Percentiles rank a stretch among this genome's conserved stretches.
These are phyloP conservation scores for Boletus nobilissimus DNA, from an alignment of 1,284 basidiomycete genomes.

Conservation along the genomic window DNA sequence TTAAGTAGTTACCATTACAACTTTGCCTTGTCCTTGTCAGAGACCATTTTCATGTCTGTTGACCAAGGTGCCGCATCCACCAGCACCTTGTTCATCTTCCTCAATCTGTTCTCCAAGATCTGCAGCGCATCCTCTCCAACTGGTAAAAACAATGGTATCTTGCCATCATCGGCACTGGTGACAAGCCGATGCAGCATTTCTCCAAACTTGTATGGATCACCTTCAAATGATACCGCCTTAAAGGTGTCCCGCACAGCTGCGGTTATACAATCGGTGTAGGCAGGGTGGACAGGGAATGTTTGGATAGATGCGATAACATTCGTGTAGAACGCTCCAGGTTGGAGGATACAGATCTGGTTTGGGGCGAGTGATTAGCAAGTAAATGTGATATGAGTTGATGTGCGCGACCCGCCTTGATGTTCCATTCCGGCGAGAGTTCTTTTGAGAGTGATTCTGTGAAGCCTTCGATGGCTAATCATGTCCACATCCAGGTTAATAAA, in stretches of 20 bases:
- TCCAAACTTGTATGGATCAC: constrained; percentile 33
- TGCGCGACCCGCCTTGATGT: constrained; percentile 30
- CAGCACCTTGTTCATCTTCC: constrained; percentile 4
- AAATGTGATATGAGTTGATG: background rate
- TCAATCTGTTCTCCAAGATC: constrained; percentile 5
- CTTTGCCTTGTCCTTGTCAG: background rate
- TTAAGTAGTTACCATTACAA: too few relatives aligned
- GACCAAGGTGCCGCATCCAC: constrained; percentile 26
- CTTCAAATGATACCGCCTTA: constrained; percentile 3
- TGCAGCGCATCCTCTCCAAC: constrained; percentile 32
- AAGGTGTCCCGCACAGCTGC: background rate
- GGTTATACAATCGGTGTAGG: constrained; percentile 25
- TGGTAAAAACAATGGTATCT: constrained; percentile 27
- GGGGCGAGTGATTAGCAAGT: too few relatives aligned
- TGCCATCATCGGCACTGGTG: background rate
- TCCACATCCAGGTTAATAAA: background rate
- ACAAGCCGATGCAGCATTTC: constrained; percentile 28
- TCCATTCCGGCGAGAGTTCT: constrained; percentile 32
- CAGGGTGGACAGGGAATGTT: constrained; percentile 21
- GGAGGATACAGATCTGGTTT: constrained; percentile 31
- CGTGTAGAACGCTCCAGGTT: constrained; percentile 33
- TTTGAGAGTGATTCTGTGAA: constrained; percentile 30
- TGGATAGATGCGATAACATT: background rate
- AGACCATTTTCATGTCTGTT: constrained; percentile 27
- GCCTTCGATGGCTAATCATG: constrained; percentile 27